Conservation (phyloP, 306 rosid species). For the Cicer judaicum region DNA sequence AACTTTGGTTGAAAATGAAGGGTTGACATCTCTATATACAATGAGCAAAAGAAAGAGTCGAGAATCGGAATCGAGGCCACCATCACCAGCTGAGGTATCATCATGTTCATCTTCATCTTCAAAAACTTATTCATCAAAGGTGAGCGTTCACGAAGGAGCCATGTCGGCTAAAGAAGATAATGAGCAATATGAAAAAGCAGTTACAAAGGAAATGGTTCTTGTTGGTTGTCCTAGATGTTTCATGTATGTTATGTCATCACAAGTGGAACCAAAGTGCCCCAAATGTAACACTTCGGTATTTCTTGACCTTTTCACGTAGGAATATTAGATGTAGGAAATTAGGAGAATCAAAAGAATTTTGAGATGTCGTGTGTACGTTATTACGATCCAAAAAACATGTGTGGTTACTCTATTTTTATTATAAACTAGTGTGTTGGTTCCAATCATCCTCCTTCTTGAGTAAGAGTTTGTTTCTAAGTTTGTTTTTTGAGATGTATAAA, state of each 20-base stretch:
- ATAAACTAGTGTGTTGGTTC: too few species aligned
- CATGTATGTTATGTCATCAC: constrained; percentile 56
- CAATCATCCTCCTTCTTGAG: too few species aligned
- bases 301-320: constrained; percentile 49
- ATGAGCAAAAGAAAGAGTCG: constrained; percentile 36
- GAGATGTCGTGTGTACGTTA: too few species aligned
- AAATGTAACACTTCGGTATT: constrained; percentile 59
- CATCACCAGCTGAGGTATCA: neutral
- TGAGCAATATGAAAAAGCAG: neutral
- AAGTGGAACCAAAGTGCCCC: constrained; percentile 60
- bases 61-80: neutral
- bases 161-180: neutral
- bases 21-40: neutral
- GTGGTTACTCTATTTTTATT: too few species aligned
- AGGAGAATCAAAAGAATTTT: too few species aligned
- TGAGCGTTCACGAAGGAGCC: neutral
- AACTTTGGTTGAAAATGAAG: neutral
- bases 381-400: too few species aligned
- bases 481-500: too few species aligned
- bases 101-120: constrained; percentile 14
- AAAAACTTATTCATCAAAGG: constrained; percentile 16
- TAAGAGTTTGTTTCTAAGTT: too few species aligned
- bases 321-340: neutral
- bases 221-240: constrained; percentile 58
- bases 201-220: constrained; percentile 49